Evolutionary conservation across 768 basidiomycete species (phyloP).

Genomic region (Leccinum uliginosum): DNA sequence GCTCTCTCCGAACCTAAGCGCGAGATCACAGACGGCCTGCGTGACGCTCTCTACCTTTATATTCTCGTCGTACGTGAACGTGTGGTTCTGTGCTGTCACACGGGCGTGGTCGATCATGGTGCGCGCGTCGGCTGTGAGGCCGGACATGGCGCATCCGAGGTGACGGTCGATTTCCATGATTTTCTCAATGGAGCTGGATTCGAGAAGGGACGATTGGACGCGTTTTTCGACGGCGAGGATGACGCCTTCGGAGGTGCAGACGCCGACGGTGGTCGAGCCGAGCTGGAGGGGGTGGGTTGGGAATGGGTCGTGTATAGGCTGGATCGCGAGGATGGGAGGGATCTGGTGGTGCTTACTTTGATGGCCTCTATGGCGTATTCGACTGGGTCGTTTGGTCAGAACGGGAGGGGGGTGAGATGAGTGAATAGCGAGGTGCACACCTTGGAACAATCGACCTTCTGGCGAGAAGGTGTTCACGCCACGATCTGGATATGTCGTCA

Average conservation of each 20-base stretch:
- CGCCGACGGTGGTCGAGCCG: constrained; percentile 96
- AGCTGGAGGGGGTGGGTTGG: constrained; percentile 50
- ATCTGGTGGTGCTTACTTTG: constrained; percentile 54
- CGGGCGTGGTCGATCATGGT: constrained; percentile 99
- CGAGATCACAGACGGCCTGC: constrained; percentile 97
- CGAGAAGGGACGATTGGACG: constrained; percentile 93
- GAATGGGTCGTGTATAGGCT: background rate
- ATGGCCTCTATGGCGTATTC: constrained; percentile 99
- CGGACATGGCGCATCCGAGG: constrained; percentile 97
- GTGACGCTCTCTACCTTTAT: constrained; percentile 98
- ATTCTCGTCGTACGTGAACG: constrained; percentile 93
- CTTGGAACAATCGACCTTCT: constrained; percentile 97
- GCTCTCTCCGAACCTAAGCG: constrained; percentile 96
- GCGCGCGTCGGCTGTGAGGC: constrained; percentile 93
- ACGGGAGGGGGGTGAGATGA: background rate
- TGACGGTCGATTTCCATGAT: constrained; percentile 99
- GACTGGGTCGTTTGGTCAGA: constrained; percentile 47
- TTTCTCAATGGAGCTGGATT: constrained; percentile 95
- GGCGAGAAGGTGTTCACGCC: constrained; percentile 99
- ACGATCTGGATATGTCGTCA: constrained; percentile 53
- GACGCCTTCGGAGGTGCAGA: constrained; percentile 85
- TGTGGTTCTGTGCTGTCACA: constrained; percentile 92
- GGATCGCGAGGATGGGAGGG: background rate
- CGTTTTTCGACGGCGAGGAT: constrained; percentile 98
- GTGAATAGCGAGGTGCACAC: constrained; percentile 38